Evolutionary conservation across 208 protist genomes (phyloP).

Genomic region (Leishmania amazonensis): DNA sequence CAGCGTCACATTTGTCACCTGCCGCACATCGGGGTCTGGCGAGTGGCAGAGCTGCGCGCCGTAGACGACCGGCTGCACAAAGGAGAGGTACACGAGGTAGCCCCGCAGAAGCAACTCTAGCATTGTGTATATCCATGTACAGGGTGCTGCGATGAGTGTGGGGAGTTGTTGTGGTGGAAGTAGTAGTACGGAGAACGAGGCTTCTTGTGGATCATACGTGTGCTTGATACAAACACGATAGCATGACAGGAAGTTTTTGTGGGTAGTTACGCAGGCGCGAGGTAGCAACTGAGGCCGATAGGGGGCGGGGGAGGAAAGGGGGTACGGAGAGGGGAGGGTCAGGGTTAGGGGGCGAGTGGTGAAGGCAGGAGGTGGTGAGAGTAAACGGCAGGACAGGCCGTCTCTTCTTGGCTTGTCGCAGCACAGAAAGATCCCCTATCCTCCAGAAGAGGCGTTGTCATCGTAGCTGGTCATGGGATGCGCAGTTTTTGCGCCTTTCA

Average conservation of each 20-base stretch:
- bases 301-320: background rate
- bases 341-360: background rate
- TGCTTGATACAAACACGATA: background rate
- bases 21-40: slow-evolving; percentile 35
- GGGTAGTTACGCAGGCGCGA: background rate
- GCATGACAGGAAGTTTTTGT: background rate
- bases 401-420: background rate
- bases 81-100: slow-evolving; percentile 64
- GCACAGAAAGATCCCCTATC: background rate
- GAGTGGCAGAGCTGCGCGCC: slow-evolving; percentile 62
- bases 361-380: background rate
- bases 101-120: slow-evolving; percentile 34
- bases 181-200: background rate
- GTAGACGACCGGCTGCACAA: slow-evolving; percentile 60
- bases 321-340: background rate
- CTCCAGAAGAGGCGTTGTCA: background rate
- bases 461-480: background rate
- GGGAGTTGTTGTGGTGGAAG: background rate
- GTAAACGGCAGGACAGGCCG: background rate
- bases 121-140: slow-evolving; percentile 5
- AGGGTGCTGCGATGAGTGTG: background rate
- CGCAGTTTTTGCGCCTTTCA: background rate
- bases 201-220: background rate
- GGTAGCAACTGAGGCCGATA: background rate
- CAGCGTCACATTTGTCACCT: slow-evolving; percentile 73